These are phyloP conservation scores for Brassica balearica DNA, from an alignment of 441 rosid genomes.

Conservation along the genomic window DNA sequence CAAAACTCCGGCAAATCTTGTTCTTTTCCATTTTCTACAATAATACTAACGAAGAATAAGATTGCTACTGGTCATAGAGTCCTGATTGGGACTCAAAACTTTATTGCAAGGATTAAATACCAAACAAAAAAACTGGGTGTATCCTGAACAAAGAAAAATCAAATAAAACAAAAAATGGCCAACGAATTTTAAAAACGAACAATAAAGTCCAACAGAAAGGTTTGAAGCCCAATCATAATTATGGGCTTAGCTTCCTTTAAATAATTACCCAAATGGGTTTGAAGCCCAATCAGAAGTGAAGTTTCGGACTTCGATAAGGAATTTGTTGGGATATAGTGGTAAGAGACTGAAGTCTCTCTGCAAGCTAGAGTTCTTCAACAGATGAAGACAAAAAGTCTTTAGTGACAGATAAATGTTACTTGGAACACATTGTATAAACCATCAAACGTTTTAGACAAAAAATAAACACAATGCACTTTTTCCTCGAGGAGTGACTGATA, in stretches of 20 bases:
- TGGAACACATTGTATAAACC: too few relatives aligned
- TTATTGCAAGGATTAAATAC: slow-evolving; percentile 4
- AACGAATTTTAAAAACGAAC: too few relatives aligned
- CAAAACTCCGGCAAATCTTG: background rate
- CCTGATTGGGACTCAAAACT: background rate
- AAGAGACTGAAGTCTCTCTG: background rate
- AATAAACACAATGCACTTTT: too few relatives aligned
- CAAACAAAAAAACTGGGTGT: background rate
- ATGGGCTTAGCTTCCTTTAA: too few relatives aligned
- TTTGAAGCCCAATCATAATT: background rate
- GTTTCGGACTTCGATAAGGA: background rate
- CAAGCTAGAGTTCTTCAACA: too few relatives aligned
- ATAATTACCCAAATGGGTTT: background rate
- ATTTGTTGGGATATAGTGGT: background rate
- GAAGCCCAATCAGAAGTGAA: background rate
- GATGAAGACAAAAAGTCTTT: background rate
- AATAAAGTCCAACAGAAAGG: background rate
- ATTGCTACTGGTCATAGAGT: background rate
- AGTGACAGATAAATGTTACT: too few relatives aligned
- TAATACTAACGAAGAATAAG: background rate
- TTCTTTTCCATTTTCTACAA: background rate
- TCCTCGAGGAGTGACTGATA: too few relatives aligned
- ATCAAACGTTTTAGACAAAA: too few relatives aligned
- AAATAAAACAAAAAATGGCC: background rate
- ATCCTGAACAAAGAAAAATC: background rate